Base-by-base conservation (phyloP, 441 rosid genomes). In the Syzygium syzygioides region DNA sequence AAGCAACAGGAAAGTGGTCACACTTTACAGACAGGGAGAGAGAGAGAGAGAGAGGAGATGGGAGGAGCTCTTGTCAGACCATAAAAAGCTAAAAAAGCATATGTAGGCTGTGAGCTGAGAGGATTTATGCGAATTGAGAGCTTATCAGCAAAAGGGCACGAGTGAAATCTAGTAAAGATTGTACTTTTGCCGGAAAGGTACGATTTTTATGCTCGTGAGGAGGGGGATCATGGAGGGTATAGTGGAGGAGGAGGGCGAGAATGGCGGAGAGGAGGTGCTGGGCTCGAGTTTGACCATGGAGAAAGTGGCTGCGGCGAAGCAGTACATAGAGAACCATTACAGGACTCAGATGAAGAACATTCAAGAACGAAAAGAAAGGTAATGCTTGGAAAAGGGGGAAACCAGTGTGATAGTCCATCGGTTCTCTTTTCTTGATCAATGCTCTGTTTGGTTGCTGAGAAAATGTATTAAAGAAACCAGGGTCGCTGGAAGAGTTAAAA, bases 241-340 rank as follows among this genome's bases (percentile, higher is more conserved):
- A 85, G 86, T 57, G 90, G 90, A 89, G 86, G 90, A 89, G 88
- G 90, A 55, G 32, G 88, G 55, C 52, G 88, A 41, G 88, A 59
- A 57, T 20, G 52, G 62, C 50, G 95, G 92, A 85, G 93, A 93
- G 89, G 97, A 94, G 94, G 95, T 94, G 89, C 68, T 94, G 88
- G 98, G 98, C 88, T 98, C 99, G 90, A 96, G 95, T 91, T 95
- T 96, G 93, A 96, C 99, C 88, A 94, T 98, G 98, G 99, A 96
- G 97, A 98, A 93, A 90, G 99, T 98, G 85, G 99, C 99, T n/a
- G 99, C 99, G 26, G 97, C 99, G 52, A 98, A 97, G 89, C 97
- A 96, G 96, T 98, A 92, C 93, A 98, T 98, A 84, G 99, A 98
- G 95, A 96, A 96, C 92, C 99, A 98, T 92, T 98, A 98, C 86